phyloP scores from a whole-genome alignment of 2,329 filamentous ascomycete species.

The Podosphaera fusca region DNA sequence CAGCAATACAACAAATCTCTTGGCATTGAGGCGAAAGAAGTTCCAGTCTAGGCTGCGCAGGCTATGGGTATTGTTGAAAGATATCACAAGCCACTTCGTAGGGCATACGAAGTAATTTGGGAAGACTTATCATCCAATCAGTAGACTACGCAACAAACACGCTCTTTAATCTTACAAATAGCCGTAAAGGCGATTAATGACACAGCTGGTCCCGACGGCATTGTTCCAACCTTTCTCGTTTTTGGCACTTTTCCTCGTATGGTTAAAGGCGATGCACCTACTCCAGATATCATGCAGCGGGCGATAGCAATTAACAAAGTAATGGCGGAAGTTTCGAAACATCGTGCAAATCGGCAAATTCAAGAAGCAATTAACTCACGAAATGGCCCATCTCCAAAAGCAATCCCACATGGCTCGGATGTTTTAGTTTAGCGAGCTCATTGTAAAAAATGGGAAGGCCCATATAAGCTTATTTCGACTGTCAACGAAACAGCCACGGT shows the following conservation, averaged over 20 bases:
- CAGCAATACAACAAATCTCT: background rate
- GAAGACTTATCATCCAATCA: too few species aligned
- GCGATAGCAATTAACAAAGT: conserved; percentile 3
- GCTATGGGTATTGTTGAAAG: background rate
- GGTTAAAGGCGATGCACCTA: background rate
- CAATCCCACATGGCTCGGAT: conserved; percentile 1
- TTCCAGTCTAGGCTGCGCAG: background rate
- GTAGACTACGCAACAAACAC: too few species aligned
- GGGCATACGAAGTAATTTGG: background rate
- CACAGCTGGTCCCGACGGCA: background rate
- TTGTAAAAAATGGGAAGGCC: background rate
- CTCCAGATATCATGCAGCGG: background rate
- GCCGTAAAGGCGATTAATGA: background rate
- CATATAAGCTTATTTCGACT: background rate
- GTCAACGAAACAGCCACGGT: background rate
- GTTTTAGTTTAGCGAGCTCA: conserved; percentile 3
- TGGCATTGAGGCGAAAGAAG: background rate
- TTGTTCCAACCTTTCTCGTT: background rate
- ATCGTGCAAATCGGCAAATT: conserved; percentile 1
- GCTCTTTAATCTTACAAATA: background rate
- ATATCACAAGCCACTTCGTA: background rate
- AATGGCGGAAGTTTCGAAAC: conserved; percentile 3
- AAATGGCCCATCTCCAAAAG: conserved; percentile 1
- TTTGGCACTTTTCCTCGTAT: conserved; percentile 1
- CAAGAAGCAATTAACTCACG: background rate